Base-by-base conservation (phyloP, 2,329 filamentous ascomycete genomes). In the Zopfia rhizophila region DNA sequence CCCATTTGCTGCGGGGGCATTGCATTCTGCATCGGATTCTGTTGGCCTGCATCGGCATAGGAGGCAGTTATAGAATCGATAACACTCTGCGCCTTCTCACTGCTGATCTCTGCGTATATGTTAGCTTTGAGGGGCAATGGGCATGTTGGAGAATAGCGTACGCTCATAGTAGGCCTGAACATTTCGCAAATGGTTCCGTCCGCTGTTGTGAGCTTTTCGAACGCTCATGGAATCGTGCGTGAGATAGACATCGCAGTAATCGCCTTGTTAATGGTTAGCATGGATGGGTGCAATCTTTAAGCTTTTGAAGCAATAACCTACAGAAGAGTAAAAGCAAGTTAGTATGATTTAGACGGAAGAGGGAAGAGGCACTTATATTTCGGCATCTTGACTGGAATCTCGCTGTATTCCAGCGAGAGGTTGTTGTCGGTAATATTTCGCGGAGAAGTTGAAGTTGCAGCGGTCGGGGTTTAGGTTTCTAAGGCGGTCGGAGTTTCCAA, bases 171-270 rank as follows among this genome's bases (percentile, higher is more conserved):
- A 99, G 71, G 97, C 92, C 63, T 97, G 88, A 21, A 99, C 94
- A 74, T 99, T 99, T 68, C 94, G 90, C 54, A 99, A 78, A 71
- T 99, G 94, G 78, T 99, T 99, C 65, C 93, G 86, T 53, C 94
- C 94, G 71, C 86, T 89, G 80, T 99, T 99, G 77, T 99, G 94
- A 37, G 94, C 94, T 79, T 97, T 97, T 65, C 94, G 92, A 76
- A 99, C 94, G 77, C 91, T 96, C 93, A 97, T 97, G 32, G 91
- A 96, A 82, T 99, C 94, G 83, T 99, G 94, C 60, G 94, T 99
- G 64, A 99, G 89, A 83, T 99, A 99, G 75, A 99, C 94, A 88
- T 99, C 94, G 84, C 94, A 99, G 77, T 99, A 99, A 75, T 99
- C 94, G 82, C 92, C 75, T 81, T 62, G 61, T 38, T 14, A 40